A percentile compares a stretch with the other conserved stretches of the same genome.
These are phyloP conservation scores for Clarireedia homoeocarpa DNA, from an alignment of 2,329 filamentous ascomycete genomes.

Conservation along the genomic window DNA sequence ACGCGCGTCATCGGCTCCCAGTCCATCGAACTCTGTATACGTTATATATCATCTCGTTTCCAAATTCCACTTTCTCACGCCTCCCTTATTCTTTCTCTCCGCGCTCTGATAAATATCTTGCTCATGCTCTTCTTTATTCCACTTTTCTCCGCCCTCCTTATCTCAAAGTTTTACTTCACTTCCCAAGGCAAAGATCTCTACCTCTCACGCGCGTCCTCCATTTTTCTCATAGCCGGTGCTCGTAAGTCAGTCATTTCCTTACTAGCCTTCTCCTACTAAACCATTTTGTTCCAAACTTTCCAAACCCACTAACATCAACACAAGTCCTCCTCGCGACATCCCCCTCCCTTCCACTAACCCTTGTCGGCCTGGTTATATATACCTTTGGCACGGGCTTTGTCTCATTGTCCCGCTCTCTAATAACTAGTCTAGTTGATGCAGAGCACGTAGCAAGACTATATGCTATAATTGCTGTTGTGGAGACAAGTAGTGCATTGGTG, in stretches of 20 bases:
- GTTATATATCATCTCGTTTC: constrained; percentile 26
- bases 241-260: not conserved
- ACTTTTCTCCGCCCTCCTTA: constrained; percentile 18
- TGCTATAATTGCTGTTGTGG: constrained; percentile 22
- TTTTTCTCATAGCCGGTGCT: constrained; percentile 16
- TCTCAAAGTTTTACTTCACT: constrained; percentile 12
- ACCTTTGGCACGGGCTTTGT: constrained; percentile 24
- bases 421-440: constrained; percentile 22
- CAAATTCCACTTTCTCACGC: constrained; percentile 19
- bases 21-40: constrained; percentile 16
- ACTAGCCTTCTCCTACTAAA: too few species aligned
- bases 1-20: constrained; percentile 13
- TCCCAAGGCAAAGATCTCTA: constrained; percentile 21
- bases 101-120: constrained; percentile 22
- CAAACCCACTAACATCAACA: too few species aligned
- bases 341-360: constrained; percentile 18
- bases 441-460: constrained; percentile 24
- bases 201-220: constrained; percentile 17
- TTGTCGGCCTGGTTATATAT: constrained; percentile 19
- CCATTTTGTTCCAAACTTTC: too few species aligned
- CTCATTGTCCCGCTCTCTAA: constrained; percentile 16
- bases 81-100: constrained; percentile 23
- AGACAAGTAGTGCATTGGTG: constrained; percentile 19
- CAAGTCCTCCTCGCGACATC: constrained; percentile 16
- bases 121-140: constrained; percentile 23